Evolutionary conservation across 73 alveolate species (phyloP).

Genomic region (Diophrys sp.): DNA sequence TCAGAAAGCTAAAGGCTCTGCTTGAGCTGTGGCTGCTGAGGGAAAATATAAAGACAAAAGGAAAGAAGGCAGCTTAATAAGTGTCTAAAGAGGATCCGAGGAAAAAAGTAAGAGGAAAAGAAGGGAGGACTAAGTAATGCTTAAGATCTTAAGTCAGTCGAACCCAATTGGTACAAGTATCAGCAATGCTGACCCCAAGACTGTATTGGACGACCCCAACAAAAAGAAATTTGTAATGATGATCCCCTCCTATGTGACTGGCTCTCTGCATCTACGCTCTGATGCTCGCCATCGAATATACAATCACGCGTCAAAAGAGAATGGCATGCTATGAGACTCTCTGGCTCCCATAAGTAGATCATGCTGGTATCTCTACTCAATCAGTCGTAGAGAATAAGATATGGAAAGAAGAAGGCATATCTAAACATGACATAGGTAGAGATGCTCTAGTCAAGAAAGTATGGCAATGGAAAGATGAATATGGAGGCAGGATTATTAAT

Average conservation of each 20-base stretch:
- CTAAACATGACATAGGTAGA: slow-evolving; percentile 86
- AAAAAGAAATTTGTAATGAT: slow-evolving; percentile 91
- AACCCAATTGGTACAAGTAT: background rate
- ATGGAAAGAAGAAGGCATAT: slow-evolving; percentile 75
- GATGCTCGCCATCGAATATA: slow-evolving; percentile 88
- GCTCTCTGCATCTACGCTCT: slow-evolving; percentile 88
- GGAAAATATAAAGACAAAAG: background rate
- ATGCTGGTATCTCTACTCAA: slow-evolving; percentile 97
- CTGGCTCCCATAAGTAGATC: slow-evolving; percentile 95
- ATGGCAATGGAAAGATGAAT: slow-evolving; percentile 96
- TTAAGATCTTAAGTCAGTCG: background rate
- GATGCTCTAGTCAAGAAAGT: slow-evolving; percentile 86
- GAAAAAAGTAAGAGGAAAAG: background rate
- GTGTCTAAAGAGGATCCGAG: background rate
- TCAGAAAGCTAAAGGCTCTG: background rate
- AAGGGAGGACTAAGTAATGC: background rate
- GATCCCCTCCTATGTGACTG: slow-evolving; percentile 99
- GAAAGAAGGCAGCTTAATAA: background rate
- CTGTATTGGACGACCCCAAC: slow-evolving; percentile 70
- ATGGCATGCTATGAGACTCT: slow-evolving; percentile 81
- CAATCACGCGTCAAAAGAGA: slow-evolving; percentile 88
- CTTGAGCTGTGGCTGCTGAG: background rate
- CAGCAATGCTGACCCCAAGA: slow-evolving; percentile 67
- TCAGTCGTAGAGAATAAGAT: slow-evolving; percentile 90
- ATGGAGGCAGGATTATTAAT: slow-evolving; percentile 82